These are phyloP conservation scores for Cyberlindnera mississippiensis DNA, from an alignment of 805 yeast species.

Conservation along the genomic window DNA sequence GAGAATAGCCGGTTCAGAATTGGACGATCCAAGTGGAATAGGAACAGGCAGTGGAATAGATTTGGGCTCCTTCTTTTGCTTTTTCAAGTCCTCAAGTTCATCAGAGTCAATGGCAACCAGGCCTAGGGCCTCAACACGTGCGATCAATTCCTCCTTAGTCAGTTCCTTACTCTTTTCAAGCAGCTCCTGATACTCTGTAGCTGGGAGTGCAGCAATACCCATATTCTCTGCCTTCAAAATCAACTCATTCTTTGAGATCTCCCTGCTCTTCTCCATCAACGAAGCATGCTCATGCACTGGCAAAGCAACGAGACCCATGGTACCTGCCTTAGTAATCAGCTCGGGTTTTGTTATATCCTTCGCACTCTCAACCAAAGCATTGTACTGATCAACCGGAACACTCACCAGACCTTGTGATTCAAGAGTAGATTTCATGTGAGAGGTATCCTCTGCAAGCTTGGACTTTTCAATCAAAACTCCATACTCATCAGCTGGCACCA, in stretches of 20 bases:
- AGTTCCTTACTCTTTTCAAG: not conserved
- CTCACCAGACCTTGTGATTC: conserved; percentile 18
- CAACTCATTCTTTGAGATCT: conserved; percentile 10
- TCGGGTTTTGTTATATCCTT: conserved; percentile 7
- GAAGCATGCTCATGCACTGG: not conserved
- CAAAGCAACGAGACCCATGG: conserved; percentile 30
- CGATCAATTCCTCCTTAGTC: conserved; percentile 17
- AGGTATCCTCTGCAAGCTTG: not conserved
- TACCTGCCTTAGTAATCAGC: conserved; percentile 16
- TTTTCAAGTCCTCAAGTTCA: conserved; percentile 14
- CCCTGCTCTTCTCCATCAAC: conserved; percentile 4
- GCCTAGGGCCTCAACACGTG: conserved; percentile 17
- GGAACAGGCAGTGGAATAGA: conserved; percentile 4
- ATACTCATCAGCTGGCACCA: conserved; percentile 4
- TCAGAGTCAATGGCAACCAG: conserved; percentile 16
- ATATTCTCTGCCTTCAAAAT: not conserved
- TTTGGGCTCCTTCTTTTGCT: conserved; percentile 2
- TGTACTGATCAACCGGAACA: conserved; percentile 21
- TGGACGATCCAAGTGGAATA: not conserved
- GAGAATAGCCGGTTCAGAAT: not conserved
- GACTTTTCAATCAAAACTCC: conserved; percentile 3
- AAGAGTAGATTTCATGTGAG: not conserved
- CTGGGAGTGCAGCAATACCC: not conserved
- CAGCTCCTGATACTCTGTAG: conserved; percentile 2
- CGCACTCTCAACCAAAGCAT: conserved; percentile 11